These are phyloP conservation scores for Hyaloscypha bicolor DNA, from an alignment of 495 filamentous ascomycete species.

Conservation along the genomic window DNA sequence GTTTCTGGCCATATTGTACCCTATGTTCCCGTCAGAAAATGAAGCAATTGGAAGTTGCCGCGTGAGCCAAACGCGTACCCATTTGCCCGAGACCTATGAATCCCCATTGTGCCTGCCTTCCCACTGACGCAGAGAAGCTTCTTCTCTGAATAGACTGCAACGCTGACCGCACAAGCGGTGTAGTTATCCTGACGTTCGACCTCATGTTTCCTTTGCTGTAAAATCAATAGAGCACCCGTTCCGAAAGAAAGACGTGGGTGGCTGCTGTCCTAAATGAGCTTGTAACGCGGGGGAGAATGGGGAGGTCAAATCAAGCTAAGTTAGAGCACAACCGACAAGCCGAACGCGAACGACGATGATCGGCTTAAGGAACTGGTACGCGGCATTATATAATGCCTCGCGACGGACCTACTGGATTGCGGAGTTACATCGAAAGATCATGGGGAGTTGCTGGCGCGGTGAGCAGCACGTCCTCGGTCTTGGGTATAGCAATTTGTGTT, in stretches of 20 bases:
- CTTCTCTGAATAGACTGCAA: slow-evolving; percentile 39
- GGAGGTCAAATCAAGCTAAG: neutral
- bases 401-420: neutral
- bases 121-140: slow-evolving; percentile 57
- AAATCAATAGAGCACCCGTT: neutral
- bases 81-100: slow-evolving; percentile 89
- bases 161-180: slow-evolving; percentile 21
- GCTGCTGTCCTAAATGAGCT: slow-evolving; percentile 7
- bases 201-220: slow-evolving; percentile 22
- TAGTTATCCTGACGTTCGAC: slow-evolving; percentile 28
- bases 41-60: slow-evolving; percentile 15
- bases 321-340: slow-evolving; percentile 5
- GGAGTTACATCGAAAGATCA: neutral
- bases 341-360: neutral
- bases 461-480: neutral
- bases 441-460: neutral
- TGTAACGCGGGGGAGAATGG: slow-evolving; percentile 6
- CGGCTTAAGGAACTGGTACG: neutral
- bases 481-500: neutral
- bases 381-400: slow-evolving; percentile 3
- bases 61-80: slow-evolving; percentile 57
- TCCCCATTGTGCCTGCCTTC: slow-evolving; percentile 67
- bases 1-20: slow-evolving; percentile 89
- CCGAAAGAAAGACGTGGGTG: slow-evolving; percentile 6
- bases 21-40: slow-evolving; percentile 35